Evolutionary conservation across 805 yeast species (phyloP).

Genomic region (Teunomyces tritomae): DNA sequence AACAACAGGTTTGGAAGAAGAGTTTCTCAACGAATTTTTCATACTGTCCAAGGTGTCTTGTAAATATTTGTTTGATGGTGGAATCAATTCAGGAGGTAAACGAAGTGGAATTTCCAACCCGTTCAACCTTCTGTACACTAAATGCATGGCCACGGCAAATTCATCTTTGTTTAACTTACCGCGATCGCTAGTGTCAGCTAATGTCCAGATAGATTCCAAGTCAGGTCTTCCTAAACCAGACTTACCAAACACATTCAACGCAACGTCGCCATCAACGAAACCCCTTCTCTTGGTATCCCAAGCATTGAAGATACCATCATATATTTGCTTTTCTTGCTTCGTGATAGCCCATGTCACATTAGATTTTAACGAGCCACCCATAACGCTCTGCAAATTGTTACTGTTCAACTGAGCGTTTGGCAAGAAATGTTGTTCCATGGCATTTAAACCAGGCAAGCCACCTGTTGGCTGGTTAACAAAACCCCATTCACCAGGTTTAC

Average conservation of each 20-base stretch:
- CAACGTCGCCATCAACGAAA: slow-evolving; percentile 71
- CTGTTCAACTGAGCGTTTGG: slow-evolving; percentile 45
- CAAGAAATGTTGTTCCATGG: slow-evolving; percentile 65
- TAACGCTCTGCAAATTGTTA: slow-evolving; percentile 39
- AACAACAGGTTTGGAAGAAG: slow-evolving; percentile 15
- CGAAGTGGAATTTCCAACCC: slow-evolving; percentile 81
- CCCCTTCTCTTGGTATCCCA: slow-evolving; percentile 78
- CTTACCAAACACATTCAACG: slow-evolving; percentile 84
- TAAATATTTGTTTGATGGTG: slow-evolving; percentile 76
- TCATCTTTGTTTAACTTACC: slow-evolving; percentile 87
- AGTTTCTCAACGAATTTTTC: slow-evolving; percentile 56
- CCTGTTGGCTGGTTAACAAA: slow-evolving; percentile 67
- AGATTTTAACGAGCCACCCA: slow-evolving; percentile 43
- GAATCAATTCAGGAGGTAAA: slow-evolving; percentile 85
- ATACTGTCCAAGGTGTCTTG: slow-evolving; percentile 69
- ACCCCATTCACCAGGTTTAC: slow-evolving; percentile 80
- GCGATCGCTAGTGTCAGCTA: slow-evolving; percentile 77
- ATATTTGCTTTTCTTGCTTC: slow-evolving; percentile 80
- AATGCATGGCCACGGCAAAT: slow-evolving; percentile 96
- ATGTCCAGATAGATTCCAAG: slow-evolving; percentile 86
- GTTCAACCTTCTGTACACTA: slow-evolving; percentile 84
- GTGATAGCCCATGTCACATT: slow-evolving; percentile 81
- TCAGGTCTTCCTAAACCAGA: slow-evolving; percentile 85
- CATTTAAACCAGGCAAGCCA: slow-evolving; percentile 67
- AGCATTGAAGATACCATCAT: slow-evolving; percentile 82